These are phyloP conservation scores for Noccaea caerulescens DNA, from an alignment of 345 rosid species.

Conservation along the genomic window DNA sequence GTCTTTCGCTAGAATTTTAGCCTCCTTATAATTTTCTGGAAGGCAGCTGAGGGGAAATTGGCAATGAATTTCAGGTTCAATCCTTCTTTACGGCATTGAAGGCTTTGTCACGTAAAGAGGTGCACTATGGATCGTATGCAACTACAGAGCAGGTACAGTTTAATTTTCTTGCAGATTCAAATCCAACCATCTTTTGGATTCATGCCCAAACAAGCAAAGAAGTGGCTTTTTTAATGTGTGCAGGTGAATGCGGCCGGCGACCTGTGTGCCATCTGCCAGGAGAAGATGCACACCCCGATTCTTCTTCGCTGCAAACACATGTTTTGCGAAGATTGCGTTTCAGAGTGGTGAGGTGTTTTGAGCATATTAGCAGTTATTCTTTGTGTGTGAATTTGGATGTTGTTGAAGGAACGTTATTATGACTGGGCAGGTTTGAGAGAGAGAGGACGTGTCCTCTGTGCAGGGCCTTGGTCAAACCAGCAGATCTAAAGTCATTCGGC, in stretches of 20 bases:
- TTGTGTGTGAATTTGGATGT: constrained; percentile 21
- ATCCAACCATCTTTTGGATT: constrained; percentile 21
- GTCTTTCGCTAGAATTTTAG: constrained; percentile 8
- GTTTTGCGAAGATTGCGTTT: constrained; percentile 97
- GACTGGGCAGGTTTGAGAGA: constrained; percentile 87
- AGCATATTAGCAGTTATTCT: constrained; percentile 17
- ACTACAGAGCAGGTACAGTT: constrained; percentile 88
- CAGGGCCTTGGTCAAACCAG: constrained; percentile 91
- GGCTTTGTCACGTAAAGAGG: constrained; percentile 91
- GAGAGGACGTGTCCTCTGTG: constrained; percentile 98
- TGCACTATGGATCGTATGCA: constrained; percentile 97
- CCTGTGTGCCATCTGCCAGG: constrained; percentile 96
- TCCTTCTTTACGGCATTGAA: constrained; percentile 82
- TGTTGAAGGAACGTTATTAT: constrained; percentile 29
- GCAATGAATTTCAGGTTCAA: constrained; percentile 68
- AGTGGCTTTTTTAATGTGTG: constrained; percentile 41
- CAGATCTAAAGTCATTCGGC: constrained; percentile 91
- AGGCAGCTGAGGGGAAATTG: constrained; percentile 17
- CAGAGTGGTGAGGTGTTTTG: constrained; percentile 76
- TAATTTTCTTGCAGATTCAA: constrained; percentile 10
- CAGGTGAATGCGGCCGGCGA: constrained; percentile 97
- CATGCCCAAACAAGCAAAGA: constrained; percentile 25
- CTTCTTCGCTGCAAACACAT: constrained; percentile 95
- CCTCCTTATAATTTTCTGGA: background rate
- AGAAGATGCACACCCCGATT: constrained; percentile 96